Conservation (phyloP, 495 filamentous ascomycete genomes). For the Parathielavia hyrcaniae region DNA sequence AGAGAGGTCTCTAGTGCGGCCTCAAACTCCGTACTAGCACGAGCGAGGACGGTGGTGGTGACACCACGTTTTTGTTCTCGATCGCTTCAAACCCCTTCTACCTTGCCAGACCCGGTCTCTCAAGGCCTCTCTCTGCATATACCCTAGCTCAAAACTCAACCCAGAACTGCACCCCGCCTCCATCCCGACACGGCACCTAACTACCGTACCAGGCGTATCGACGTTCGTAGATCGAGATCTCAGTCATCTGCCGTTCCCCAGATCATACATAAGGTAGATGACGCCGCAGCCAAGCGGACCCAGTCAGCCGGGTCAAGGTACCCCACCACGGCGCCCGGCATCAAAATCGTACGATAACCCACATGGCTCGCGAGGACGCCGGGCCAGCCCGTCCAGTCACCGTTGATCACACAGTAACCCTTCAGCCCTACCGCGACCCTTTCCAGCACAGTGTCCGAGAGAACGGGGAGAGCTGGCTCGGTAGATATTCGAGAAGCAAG, state of each 20-base stretch:
- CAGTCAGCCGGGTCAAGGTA: conserved; percentile 1
- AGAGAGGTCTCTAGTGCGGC: too few species aligned
- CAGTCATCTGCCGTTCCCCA: conserved; percentile 2
- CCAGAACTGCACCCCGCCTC: neutral
- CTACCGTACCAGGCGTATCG: neutral
- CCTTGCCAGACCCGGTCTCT: too few species aligned
- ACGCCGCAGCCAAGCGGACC: conserved; percentile 7
- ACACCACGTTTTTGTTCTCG: too few species aligned
- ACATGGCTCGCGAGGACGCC: conserved; percentile 3
- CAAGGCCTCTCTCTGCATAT: too few species aligned
- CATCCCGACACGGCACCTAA: neutral
- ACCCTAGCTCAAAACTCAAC: neutral
- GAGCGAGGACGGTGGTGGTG: too few species aligned
- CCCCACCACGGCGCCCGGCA: conserved; percentile 23
- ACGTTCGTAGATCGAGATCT: too few species aligned
- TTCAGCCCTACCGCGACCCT: conserved; percentile 10
- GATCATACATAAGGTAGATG: too few species aligned
- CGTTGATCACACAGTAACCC: too few species aligned
- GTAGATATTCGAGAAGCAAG: neutral
- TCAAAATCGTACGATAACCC: conserved; percentile 35
- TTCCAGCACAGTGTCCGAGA: neutral
- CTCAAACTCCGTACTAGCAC: too few species aligned
- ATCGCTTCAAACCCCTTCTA: too few species aligned
- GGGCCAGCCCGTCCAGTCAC: neutral
- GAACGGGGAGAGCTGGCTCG: neutral